These are phyloP conservation scores for Aleurites moluccanus DNA, from an alignment of 441 rosid genomes.

Conservation along the genomic window DNA sequence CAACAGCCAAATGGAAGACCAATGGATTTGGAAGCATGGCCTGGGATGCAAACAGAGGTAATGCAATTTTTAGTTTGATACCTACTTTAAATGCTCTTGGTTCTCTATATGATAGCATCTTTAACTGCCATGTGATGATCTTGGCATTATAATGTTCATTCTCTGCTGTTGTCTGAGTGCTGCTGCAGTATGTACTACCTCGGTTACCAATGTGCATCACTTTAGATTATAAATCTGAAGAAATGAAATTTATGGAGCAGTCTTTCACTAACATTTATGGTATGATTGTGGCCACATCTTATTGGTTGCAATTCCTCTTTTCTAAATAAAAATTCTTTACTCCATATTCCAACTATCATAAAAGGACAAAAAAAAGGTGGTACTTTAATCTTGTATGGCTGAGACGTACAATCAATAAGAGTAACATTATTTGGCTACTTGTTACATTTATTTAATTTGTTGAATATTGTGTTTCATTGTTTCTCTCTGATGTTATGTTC, in stretches of 20 bases:
- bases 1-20: slow-evolving; percentile 69
- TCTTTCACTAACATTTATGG: too few relatives aligned
- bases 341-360: too few relatives aligned
- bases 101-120: background rate
- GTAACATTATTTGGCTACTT: too few relatives aligned
- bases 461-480: too few relatives aligned
- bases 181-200: background rate
- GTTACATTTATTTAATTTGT: too few relatives aligned
- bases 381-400: too few relatives aligned
- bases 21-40: slow-evolving; percentile 74
- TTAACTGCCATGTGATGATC: background rate
- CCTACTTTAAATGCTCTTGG: slow-evolving; percentile 4
- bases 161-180: background rate
- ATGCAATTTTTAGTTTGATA: slow-evolving; percentile 17
- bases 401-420: too few relatives aligned
- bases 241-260: background rate
- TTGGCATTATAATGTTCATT: background rate
- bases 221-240: background rate
- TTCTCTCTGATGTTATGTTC: too few relatives aligned
- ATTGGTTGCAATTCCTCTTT: too few relatives aligned
- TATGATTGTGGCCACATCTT: too few relatives aligned
- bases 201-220: background rate
- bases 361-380: too few relatives aligned
- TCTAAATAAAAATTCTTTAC: too few relatives aligned
- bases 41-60: slow-evolving; percentile 91